These are phyloP conservation scores for Fonsecaea nubica DNA, from an alignment of 2,329 filamentous ascomycete genomes.

Conservation along the genomic window DNA sequence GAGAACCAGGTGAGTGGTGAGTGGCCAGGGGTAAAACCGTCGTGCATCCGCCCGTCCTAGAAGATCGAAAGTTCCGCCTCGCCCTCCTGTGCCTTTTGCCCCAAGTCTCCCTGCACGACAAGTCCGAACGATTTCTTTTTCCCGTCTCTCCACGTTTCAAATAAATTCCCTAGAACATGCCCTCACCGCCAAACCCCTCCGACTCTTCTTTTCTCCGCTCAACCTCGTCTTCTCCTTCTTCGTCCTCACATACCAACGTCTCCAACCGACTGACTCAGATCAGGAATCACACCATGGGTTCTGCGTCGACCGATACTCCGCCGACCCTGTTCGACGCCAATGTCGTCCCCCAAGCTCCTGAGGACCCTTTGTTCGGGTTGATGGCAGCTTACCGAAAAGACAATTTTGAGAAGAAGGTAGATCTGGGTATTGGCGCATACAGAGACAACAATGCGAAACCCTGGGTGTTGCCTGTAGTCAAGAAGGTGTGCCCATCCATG, in stretches of 20 bases:
- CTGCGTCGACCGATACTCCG: slow-evolving; percentile 40
- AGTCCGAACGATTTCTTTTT: slow-evolving; percentile 10
- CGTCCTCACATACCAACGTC: slow-evolving; percentile 51
- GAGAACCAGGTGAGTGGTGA: neutral
- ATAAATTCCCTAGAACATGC: slow-evolving; percentile 20
- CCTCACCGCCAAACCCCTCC: slow-evolving; percentile 26
- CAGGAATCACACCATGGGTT: slow-evolving; percentile 72
- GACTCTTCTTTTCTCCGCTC: slow-evolving; percentile 11
- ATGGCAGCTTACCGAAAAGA: slow-evolving; percentile 88
- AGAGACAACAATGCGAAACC: slow-evolving; percentile 94
- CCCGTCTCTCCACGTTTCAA: slow-evolving; percentile 3
- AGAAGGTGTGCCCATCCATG: slow-evolving; percentile 70
- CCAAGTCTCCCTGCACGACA: slow-evolving; percentile 3
- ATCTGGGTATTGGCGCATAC: slow-evolving; percentile 94
- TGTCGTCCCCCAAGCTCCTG: slow-evolving; percentile 84
- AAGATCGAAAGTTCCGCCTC: neutral
- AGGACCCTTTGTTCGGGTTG: slow-evolving; percentile 93
- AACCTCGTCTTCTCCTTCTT: slow-evolving; percentile 47
- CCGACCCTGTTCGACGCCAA: slow-evolving; percentile 74
- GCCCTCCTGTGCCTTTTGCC: neutral
- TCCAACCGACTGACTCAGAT: slow-evolving; percentile 64
- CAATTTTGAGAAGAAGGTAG: slow-evolving; percentile 78
- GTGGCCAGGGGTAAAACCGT: neutral
- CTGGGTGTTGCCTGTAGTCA: slow-evolving; percentile 95
- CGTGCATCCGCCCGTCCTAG: slow-evolving; percentile 24